These are phyloP conservation scores for Aureobasidium sp. DNA, from an alignment of 2,329 filamentous ascomycete species.

Conservation along the genomic window DNA sequence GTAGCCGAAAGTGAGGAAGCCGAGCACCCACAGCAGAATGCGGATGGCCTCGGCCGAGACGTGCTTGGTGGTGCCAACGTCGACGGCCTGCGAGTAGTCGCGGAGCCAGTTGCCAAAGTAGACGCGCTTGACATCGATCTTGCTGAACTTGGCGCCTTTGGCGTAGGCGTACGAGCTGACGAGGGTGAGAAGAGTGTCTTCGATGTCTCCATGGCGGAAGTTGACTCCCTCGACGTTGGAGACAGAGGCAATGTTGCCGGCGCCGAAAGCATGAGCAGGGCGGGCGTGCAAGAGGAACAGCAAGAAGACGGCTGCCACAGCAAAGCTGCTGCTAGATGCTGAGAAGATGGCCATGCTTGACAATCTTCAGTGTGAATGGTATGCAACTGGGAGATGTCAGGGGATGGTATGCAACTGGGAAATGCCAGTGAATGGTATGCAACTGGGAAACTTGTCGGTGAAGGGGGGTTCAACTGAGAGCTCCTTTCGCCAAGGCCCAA, in stretches of 20 bases:
- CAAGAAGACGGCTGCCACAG: neutral
- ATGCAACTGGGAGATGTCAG: neutral
- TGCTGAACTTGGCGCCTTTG: constrained; percentile 27
- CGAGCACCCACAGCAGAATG: constrained; percentile 46
- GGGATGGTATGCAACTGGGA: neutral
- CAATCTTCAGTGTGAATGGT: neutral
- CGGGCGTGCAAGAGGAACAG: constrained; percentile 15
- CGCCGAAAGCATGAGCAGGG: constrained; percentile 36
- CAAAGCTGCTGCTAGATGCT: neutral
- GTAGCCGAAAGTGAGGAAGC: constrained; percentile 49
- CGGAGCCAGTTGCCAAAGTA: constrained; percentile 37
- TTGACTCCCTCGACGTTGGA: constrained; percentile 39
- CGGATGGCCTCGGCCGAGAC: constrained; percentile 46
- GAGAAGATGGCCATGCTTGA: constrained; percentile 2
- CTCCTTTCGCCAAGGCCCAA: neutral
- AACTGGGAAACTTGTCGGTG: neutral
- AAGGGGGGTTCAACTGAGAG: neutral
- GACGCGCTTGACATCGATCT: constrained; percentile 28
- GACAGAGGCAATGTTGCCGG: constrained; percentile 38
- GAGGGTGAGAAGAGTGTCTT: constrained; percentile 35
- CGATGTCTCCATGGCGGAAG: constrained; percentile 46
- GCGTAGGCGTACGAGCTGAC: constrained; percentile 12
- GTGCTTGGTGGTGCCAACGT: constrained; percentile 45
- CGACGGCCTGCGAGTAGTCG: constrained; percentile 47
- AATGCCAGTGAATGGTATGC: neutral